Percentiles rank a stretch among this genome's conserved stretches.
phyloP scores from a whole-genome alignment of 257 asterid species.

The Parsonsia alboflavescens region DNA sequence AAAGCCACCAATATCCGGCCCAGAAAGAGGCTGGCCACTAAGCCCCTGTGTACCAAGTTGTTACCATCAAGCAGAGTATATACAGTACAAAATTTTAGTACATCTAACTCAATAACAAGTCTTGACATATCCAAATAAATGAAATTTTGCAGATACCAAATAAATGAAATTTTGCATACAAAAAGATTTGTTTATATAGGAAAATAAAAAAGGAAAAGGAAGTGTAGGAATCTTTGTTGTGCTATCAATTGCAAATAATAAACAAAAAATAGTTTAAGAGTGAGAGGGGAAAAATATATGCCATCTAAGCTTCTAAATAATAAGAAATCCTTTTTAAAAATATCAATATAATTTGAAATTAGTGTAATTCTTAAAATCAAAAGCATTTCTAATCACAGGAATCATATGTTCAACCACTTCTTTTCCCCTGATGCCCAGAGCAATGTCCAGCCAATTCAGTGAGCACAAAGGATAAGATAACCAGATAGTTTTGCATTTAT shows the following conservation, averaged over 20 bases:
- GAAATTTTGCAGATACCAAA: background rate
- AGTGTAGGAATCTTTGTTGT: background rate
- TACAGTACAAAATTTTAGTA: background rate
- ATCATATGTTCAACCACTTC: background rate
- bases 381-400: background rate
- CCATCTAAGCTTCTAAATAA: background rate
- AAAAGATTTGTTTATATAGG: background rate
- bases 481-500: background rate
- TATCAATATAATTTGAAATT: no score
- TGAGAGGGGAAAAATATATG: background rate
- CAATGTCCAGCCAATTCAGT: background rate
- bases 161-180: background rate
- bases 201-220: background rate
- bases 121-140: background rate
- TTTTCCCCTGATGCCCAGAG: background rate
- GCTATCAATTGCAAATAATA: background rate
- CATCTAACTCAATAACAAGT: background rate
- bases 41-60: slow-evolving; percentile 53
- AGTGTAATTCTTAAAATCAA: background rate
- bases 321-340: background rate
- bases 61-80: slow-evolving; percentile 8
- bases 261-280: background rate
- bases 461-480: background rate
- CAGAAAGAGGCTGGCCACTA: slow-evolving; percentile 91
- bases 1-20: slow-evolving; percentile 98